Percentiles rank a stretch among this genome's conserved stretches.
Evolutionary conservation across 495 filamentous ascomycete species (phyloP).

Genomic region (Penicillium bialowiezense): DNA sequence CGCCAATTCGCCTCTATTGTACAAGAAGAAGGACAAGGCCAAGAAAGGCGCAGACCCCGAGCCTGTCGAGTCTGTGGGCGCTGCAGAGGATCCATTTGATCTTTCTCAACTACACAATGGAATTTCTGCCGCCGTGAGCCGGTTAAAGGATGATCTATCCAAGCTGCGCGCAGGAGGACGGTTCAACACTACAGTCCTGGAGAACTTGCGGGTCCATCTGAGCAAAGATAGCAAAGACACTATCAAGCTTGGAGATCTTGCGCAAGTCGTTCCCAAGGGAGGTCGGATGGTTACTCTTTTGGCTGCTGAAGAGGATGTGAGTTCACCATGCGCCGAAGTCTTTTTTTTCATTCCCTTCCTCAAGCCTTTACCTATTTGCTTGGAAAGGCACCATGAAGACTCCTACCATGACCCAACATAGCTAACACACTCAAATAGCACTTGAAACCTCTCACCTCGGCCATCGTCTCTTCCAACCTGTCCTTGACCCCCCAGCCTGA

Average conservation of each 20-base stretch:
- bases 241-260: conserved; percentile 62
- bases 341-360: not conserved
- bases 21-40: conserved; percentile 41
- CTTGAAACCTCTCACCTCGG: conserved; percentile 67
- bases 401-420: not conserved
- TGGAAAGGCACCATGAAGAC: no score
- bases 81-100: conserved; percentile 60
- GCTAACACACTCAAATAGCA: conserved; percentile 38
- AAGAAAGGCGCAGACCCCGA: conserved; percentile 19
- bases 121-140: conserved; percentile 55
- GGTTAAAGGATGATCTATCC: conserved; percentile 60
- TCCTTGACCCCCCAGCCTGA: conserved; percentile 73
- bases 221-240: conserved; percentile 51
- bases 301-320: conserved; percentile 59
- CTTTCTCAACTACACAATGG: conserved; percentile 59
- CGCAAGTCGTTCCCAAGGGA: conserved; percentile 71
- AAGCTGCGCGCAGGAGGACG: conserved; percentile 64
- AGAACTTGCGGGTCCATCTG: conserved; percentile 60
- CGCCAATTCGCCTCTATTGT: conserved; percentile 22
- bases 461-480: conserved; percentile 64
- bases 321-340: conserved; percentile 14
- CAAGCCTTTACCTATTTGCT: no score
- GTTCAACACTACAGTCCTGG: conserved; percentile 66
- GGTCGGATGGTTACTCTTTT: conserved; percentile 66
- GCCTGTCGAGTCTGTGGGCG: conserved; percentile 14